These are phyloP conservation scores for Alternaria sp. DNA, from an alignment of 2,329 filamentous ascomycete genomes.

Conservation along the genomic window DNA sequence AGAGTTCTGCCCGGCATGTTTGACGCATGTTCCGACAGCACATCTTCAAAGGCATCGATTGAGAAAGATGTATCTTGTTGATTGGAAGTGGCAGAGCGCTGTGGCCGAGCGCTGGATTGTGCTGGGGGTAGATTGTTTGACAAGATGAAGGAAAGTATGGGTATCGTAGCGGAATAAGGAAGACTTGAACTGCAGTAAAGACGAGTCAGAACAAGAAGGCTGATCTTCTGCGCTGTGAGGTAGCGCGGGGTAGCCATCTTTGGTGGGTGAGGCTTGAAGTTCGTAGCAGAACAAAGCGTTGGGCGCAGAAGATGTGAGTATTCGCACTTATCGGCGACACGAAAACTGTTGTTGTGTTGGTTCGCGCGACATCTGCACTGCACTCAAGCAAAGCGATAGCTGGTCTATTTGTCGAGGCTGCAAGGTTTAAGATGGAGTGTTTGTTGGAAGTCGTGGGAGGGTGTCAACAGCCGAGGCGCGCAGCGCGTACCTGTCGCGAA, in stretches of 20 bases:
- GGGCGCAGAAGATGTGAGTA: not conserved
- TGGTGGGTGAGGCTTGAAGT: constrained; percentile 5
- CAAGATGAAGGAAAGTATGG: constrained; percentile 81
- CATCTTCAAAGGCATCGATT: constrained; percentile 57
- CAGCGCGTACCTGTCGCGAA: constrained; percentile 30
- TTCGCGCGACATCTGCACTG: not conserved
- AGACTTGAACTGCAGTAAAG: constrained; percentile 79
- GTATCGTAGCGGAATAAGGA: constrained; percentile 74
- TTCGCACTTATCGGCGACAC: constrained; percentile 7
- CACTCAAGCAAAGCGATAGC: not conserved
- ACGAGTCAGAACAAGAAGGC: constrained; percentile 80
- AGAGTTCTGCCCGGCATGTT: constrained; percentile 77
- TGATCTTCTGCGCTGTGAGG: constrained; percentile 88
- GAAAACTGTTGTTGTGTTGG: not conserved
- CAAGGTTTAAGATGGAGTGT: constrained; percentile 11
- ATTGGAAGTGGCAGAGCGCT: constrained; percentile 35
- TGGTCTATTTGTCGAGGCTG: not conserved
- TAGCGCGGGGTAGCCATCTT: constrained; percentile 74
- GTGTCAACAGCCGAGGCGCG: constrained; percentile 29
- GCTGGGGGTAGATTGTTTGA: constrained; percentile 66
- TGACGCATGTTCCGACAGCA: constrained; percentile 57
- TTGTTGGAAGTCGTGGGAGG: constrained; percentile 17
- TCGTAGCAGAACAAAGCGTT: constrained; percentile 8
- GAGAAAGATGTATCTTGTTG: constrained; percentile 48
- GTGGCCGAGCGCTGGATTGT: constrained; percentile 32